Base-by-base conservation (phyloP, 768 basidiomycete genomes). In the Clathrus columnatus region DNA sequence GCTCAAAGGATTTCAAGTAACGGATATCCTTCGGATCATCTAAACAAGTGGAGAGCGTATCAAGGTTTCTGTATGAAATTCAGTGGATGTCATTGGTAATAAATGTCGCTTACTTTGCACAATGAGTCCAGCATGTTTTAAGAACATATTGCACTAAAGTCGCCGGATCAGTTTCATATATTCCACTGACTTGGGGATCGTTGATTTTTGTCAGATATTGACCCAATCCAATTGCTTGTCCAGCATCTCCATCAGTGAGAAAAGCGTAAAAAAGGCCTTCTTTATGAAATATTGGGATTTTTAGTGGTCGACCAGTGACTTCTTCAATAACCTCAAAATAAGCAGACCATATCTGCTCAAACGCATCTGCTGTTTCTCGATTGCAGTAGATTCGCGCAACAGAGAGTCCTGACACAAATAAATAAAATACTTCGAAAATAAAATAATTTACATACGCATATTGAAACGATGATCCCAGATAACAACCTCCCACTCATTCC, bases 401-500 rank as follows among this genome's bases (percentile, higher is more conserved):
- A 6, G 59, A 59, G 5, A 50, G 24, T 5, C 61, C 62, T 61
- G 23, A 1, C 23, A 11, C n/a, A 48, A 21, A n/a, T 18, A 20
- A n/a, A 10, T 14, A 23, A 20, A 7, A 32, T 32, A 32, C 16
- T 32, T 16, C 16, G 16, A 32, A 32, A 32, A 16, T 32, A 7
- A 32, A n/a, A n/a, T n/a, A n/a, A n/a, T n/a, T n/a, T n/a, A 59
- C 60, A 20, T 50, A 64, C 62, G 56, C 6, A 45, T 50, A 51
- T 64, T 54, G 14, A 58, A 21, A 16, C 46, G 36, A 17, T 50
- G 16, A 28, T 61, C 53, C 61, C 61, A 63, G 26, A 63, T 52
- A 0, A 62, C 62, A 6, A 63, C 55, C 20, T 63, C 62, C 62
- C 61, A 63, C 50, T 63, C 62, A 42, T 63, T 63, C 62, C 62